Evolutionary conservation across 495 filamentous ascomycete species (phyloP), one percentile per base, ranked within the genome.

Genomic region (Xylaria acuta): DNA sequence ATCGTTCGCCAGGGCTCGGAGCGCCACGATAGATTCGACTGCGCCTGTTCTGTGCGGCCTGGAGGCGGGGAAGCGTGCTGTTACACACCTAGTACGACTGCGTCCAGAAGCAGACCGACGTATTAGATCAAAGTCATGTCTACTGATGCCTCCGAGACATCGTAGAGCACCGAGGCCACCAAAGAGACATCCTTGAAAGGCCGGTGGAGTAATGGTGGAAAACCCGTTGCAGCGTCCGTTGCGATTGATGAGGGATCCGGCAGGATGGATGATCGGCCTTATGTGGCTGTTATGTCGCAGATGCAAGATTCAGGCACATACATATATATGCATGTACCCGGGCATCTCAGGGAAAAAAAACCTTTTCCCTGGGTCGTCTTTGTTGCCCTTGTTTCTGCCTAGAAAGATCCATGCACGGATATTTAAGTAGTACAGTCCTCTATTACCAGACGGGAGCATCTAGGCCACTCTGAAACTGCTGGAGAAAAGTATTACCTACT

Each of bases 71-170:
- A 34, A 40, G 9, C 30, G 56, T 41, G 6, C 40, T 60, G 43
- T 49, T 47, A 32, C 43, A 71, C 45, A 63, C 11, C 40, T 3
- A 64, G 12, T 47, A 22, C 40, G 3, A 38, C 8, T 25, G 5
- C 5, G 18, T 47, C n/a, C 30, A 41, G 16, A 32, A 51, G 41
- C 25, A 27, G 25, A 22, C 16, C 30, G 58, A 64, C 34, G 30
- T 43, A 47, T 40, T 58, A 8, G 59, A 47, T 58, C 20, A 32
- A 49, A 65, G 53, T 72, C 53, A 60, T 60, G 70, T 59, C 53
- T 60, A 40, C 20, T 45, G 32, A 60, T 72, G 53, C 40, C 62
- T 32, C 70, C 70, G 70, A 72, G 70, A 67, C 70, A 72, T 66
- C 43, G 5, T 27, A 43, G 38, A 64, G 14, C 32, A 20, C 45